Evolutionary conservation across 805 yeast species (phyloP).

Genomic region (Teunomyces pallodes): DNA sequence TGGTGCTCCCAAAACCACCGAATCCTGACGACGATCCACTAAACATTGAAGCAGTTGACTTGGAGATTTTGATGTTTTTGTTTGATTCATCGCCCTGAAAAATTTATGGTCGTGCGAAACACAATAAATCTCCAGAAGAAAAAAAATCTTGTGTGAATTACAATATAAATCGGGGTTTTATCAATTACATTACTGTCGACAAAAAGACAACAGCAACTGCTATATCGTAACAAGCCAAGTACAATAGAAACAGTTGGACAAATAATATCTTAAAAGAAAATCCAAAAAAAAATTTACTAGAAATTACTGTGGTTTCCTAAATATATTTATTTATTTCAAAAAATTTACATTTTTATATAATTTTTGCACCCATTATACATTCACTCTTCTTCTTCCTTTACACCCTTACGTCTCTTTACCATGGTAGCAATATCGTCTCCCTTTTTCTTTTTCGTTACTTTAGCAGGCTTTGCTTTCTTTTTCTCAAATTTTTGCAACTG

Average conservation of each 20-base stretch:
- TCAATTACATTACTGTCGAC: too few species aligned
- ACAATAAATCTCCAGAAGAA: not conserved
- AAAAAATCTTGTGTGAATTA: too few species aligned
- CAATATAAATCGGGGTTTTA: too few species aligned
- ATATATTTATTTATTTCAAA: not conserved
- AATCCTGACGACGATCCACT: slow-evolving; percentile 50
- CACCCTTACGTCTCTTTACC: slow-evolving; percentile 15
- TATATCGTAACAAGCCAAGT: too few species aligned
- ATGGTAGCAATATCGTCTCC: slow-evolving; percentile 17
- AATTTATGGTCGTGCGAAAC: not conserved
- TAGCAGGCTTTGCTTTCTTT: slow-evolving; percentile 12
- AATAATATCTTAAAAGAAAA: too few species aligned
- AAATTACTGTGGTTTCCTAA: too few species aligned
- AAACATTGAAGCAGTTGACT: slow-evolving; percentile 35
- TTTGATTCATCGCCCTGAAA: not conserved
- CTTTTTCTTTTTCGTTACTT: slow-evolving; percentile 1
- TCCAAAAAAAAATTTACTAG: too few species aligned
- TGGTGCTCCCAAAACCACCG: slow-evolving; percentile 38
- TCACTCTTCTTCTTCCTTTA: slow-evolving; percentile 11
- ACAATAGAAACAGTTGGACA: too few species aligned
- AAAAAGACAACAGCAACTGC: too few species aligned
- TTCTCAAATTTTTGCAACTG: slow-evolving; percentile 62
- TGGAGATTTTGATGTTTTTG: not conserved
- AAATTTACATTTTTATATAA: not conserved
- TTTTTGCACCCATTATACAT: not conserved